phyloP scores from a whole-genome alignment of 2,329 filamentous ascomycete genomes.

The Diaporthe aspalathi region DNA sequence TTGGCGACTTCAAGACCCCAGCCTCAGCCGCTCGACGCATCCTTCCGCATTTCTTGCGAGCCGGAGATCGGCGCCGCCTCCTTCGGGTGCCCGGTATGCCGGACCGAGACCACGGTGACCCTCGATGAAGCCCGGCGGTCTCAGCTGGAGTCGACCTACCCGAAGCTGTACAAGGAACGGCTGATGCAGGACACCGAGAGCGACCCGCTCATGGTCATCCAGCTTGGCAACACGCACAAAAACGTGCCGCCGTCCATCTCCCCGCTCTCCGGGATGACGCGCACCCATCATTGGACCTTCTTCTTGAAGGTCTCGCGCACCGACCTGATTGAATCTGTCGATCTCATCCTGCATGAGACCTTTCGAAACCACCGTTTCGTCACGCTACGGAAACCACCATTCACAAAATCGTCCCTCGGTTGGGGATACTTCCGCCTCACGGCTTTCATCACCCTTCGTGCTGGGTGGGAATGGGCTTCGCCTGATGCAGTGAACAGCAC shows the following conservation, averaged over 20 bases:
- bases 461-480: slow-evolving; percentile 26
- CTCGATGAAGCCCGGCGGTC: neutral
- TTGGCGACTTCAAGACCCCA: slow-evolving; percentile 5
- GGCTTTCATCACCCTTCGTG: slow-evolving; percentile 24
- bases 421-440: slow-evolving; percentile 28
- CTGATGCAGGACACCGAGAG: neutral
- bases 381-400: slow-evolving; percentile 24
- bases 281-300: slow-evolving; percentile 21
- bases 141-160: neutral
- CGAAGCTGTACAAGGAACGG: neutral
- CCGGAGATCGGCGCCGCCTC: neutral
- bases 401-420: slow-evolving; percentile 24
- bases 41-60: slow-evolving; percentile 1
- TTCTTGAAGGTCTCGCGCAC: slow-evolving; percentile 14
- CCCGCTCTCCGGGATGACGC: slow-evolving; percentile 9
- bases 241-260: slow-evolving; percentile 19
- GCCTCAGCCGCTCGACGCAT: neutral
- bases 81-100: slow-evolving; percentile 3
- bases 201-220: slow-evolving; percentile 19
- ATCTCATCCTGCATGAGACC: slow-evolving; percentile 25
- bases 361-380: slow-evolving; percentile 20
- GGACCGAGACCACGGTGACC: neutral
- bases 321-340: slow-evolving; percentile 27
- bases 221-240: slow-evolving; percentile 33
- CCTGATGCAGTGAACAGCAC: neutral